These are phyloP conservation scores for Dalbergia cultrata DNA, from an alignment of 306 rosid genomes.

Conservation along the genomic window DNA sequence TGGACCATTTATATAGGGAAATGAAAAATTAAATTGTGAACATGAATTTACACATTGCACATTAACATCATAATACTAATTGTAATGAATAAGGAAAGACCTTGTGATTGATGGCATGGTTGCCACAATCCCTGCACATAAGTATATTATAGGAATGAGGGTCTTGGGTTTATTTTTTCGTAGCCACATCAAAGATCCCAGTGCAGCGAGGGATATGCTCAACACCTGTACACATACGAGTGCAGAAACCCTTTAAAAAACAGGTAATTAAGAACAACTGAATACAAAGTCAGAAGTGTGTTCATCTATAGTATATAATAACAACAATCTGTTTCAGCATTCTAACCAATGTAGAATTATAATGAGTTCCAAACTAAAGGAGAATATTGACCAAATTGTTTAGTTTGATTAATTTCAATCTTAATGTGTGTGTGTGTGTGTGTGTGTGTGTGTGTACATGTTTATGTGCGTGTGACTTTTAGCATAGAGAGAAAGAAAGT, in stretches of 20 bases:
- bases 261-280: constrained; percentile 14
- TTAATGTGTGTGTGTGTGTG: not conserved
- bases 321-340: constrained; percentile 38
- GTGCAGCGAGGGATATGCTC: constrained; percentile 94
- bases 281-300: constrained; percentile 9
- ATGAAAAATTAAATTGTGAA: constrained; percentile 1
- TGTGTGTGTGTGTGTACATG: not conserved
- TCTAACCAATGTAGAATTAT: constrained; percentile 33
- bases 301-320: constrained; percentile 11
- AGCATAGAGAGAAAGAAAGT: constrained; percentile 40
- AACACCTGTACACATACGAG: constrained; percentile 68
- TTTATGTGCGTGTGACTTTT: not conserved
- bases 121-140: constrained; percentile 81
- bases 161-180: constrained; percentile 95
- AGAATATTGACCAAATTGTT: constrained; percentile 25
- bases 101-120: constrained; percentile 99
- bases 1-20: constrained; percentile 1
- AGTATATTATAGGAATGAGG: constrained; percentile 87
- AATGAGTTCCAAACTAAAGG: constrained; percentile 18
- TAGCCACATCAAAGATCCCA: constrained; percentile 98
- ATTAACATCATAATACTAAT: constrained; percentile 16
- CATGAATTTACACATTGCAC: not conserved
- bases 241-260: constrained; percentile 34
- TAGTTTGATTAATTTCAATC: constrained; percentile 26
- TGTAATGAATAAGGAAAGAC: constrained; percentile 54